These are phyloP conservation scores for Kwoniella sp. DNA, from an alignment of 768 basidiomycete genomes.

Conservation along the genomic window DNA sequence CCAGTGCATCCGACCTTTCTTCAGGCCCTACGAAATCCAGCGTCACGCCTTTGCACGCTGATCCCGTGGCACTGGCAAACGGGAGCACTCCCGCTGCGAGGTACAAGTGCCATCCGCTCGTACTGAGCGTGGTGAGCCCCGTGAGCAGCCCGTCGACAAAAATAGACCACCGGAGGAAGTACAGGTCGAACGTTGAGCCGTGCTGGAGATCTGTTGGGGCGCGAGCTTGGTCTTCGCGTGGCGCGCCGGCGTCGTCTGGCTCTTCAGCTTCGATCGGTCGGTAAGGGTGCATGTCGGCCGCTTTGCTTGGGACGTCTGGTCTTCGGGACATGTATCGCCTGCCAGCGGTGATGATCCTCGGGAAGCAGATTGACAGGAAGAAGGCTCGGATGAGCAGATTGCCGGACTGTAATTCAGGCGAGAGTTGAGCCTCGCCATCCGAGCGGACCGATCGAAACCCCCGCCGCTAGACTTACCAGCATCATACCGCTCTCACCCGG, in stretches of 20 bases:
- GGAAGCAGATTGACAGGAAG: slow-evolving; percentile 42
- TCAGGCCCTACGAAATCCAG: slow-evolving; percentile 44
- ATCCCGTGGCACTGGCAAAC: slow-evolving; percentile 46
- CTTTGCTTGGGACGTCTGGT: slow-evolving; percentile 3
- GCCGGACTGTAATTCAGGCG: background rate
- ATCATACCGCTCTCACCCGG: slow-evolving; percentile 32
- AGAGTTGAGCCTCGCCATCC: background rate
- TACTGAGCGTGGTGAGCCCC: slow-evolving; percentile 20
- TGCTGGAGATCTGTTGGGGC: slow-evolving; percentile 29
- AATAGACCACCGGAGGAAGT: slow-evolving; percentile 43
- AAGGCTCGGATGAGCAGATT: slow-evolving; percentile 32
- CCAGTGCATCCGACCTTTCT: slow-evolving; percentile 43
- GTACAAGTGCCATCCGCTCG: slow-evolving; percentile 40
- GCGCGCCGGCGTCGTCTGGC: slow-evolving; percentile 17
- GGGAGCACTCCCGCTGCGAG: slow-evolving; percentile 45
- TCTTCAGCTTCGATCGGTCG: slow-evolving; percentile 19
- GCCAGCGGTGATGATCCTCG: slow-evolving; percentile 29
- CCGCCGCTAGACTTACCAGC: slow-evolving; percentile 20
- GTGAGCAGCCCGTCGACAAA: slow-evolving; percentile 46
- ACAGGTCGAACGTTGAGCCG: slow-evolving; percentile 43
- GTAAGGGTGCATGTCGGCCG: slow-evolving; percentile 18
- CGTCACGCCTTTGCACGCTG: slow-evolving; percentile 47
- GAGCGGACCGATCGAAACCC: background rate
- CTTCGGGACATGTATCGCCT: slow-evolving; percentile 15
- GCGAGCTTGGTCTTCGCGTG: slow-evolving; percentile 15